Conservation (phyloP, 208 protist genomes). For the Angomonas deanei region DNA sequence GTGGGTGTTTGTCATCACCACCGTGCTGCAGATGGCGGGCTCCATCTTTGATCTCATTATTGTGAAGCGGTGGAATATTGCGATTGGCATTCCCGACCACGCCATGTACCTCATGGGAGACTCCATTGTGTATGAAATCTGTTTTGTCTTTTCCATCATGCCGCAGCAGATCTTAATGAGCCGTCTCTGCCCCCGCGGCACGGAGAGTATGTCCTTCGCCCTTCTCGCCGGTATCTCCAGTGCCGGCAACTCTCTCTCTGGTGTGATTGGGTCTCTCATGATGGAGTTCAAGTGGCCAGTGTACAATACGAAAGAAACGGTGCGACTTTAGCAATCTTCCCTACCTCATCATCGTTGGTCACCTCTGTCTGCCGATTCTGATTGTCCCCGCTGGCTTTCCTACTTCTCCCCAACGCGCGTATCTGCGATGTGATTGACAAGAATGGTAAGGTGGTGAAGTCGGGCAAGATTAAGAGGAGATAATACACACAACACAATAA, state of each 20-base stretch:
- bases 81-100: constrained; percentile 46
- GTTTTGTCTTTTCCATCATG: constrained; percentile 68
- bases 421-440: constrained; percentile 48
- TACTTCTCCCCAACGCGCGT: constrained; percentile 53
- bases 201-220: constrained; percentile 74
- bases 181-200: constrained; percentile 74
- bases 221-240: constrained; percentile 67
- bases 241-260: constrained; percentile 39
- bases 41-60: constrained; percentile 69
- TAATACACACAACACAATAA: not conserved
- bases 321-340: constrained; percentile 67
- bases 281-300: constrained; percentile 57
- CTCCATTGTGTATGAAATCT: constrained; percentile 50
- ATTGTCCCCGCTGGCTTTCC: constrained; percentile 38
- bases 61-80: constrained; percentile 62
- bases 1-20: constrained; percentile 44
- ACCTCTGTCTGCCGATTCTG: constrained; percentile 41
- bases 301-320: constrained; percentile 13
- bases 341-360: constrained; percentile 48
- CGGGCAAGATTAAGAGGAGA: not conserved
- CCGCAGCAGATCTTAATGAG: constrained; percentile 69
- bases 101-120: constrained; percentile 71
- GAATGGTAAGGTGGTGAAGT: constrained; percentile 19
- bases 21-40: constrained; percentile 35
- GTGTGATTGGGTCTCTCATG: constrained; percentile 36